Percentiles rank a stretch among this genome's conserved stretches.
These are phyloP conservation scores for Alternaria brassicicola DNA, from an alignment of 2,329 filamentous ascomycete species.

Conservation along the genomic window DNA sequence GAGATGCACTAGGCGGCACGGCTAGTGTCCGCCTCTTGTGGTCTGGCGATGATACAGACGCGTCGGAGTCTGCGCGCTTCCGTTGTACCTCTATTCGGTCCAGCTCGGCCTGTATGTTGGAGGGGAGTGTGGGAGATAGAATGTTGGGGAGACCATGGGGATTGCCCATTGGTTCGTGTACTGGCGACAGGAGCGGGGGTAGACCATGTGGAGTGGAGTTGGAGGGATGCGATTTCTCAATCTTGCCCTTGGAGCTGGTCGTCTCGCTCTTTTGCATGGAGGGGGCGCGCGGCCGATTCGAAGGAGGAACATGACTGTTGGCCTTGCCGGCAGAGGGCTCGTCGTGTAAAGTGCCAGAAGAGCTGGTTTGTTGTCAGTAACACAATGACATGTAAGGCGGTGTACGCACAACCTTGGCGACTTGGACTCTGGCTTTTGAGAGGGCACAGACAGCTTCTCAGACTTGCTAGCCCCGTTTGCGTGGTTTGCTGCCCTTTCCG, in stretches of 20 bases:
- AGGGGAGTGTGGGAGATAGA: conserved; percentile 64
- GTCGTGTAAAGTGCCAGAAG: conserved; percentile 21
- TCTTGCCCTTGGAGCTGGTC: conserved; percentile 40
- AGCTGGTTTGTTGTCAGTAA: conserved; percentile 29
- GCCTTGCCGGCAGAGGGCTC: conserved; percentile 26
- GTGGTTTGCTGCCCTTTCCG: conserved; percentile 30
- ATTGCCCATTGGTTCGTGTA: conserved; percentile 52
- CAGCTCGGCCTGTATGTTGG: conserved; percentile 61
- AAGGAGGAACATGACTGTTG: conserved; percentile 15
- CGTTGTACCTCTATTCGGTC: conserved; percentile 50
- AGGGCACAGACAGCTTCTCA: conserved; percentile 23
- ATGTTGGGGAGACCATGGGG: conserved; percentile 56
- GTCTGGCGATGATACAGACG: conserved; percentile 45
- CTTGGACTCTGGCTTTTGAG: conserved; percentile 22
- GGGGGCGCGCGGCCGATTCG: conserved; percentile 21
- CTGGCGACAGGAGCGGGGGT: conserved; percentile 46
- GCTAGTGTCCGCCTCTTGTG: conserved; percentile 35
- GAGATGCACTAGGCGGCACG: conserved; percentile 25
- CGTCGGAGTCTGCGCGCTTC: conserved; percentile 44
- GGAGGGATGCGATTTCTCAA: conserved; percentile 37
- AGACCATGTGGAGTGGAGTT: conserved; percentile 47
- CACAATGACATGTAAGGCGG: neutral
- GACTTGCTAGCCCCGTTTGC: conserved; percentile 35
- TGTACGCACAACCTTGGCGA: conserved; percentile 28
- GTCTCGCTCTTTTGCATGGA: conserved; percentile 48